These are phyloP conservation scores for Lactarius quietus DNA, from an alignment of 768 basidiomycete genomes.

Conservation along the genomic window DNA sequence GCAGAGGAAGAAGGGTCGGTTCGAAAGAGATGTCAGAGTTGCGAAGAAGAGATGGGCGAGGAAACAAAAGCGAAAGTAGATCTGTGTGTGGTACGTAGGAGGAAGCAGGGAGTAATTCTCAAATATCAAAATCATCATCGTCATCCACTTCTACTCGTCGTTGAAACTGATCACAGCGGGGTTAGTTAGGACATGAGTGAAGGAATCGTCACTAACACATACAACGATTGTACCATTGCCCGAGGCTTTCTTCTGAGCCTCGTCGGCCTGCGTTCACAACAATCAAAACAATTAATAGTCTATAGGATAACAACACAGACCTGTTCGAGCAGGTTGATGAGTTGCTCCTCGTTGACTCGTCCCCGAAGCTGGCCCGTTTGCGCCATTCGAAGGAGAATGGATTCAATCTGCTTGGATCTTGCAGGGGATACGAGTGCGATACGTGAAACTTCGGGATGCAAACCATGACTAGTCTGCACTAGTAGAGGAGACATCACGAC, in stretches of 20 bases:
- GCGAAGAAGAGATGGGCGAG: conserved; percentile 33
- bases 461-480: background rate
- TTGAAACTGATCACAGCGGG: conserved; percentile 23
- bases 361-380: conserved; percentile 78
- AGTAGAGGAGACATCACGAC: conserved; percentile 2
- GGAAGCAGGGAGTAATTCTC: background rate
- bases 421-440: conserved; percentile 85
- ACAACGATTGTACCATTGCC: conserved; percentile 43
- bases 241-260: conserved; percentile 39
- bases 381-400: conserved; percentile 74
- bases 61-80: conserved; percentile 20
- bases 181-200: background rate
- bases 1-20: conserved; percentile 40
- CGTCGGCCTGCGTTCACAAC: conserved; percentile 36
- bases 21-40: conserved; percentile 42
- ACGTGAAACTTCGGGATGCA: conserved; percentile 60
- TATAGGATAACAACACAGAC: conserved; percentile 47
- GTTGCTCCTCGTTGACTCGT: conserved; percentile 71
- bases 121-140: conserved; percentile 35
- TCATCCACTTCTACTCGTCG: conserved; percentile 30
- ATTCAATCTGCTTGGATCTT: conserved; percentile 76
- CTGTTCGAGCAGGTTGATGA: conserved; percentile 85
- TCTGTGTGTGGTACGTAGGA: background rate
- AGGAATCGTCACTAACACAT: conserved; percentile 20
- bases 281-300: background rate